Conservation (phyloP, 2,329 filamentous ascomycete genomes). For the Coniochaeta pulveracea region DNA sequence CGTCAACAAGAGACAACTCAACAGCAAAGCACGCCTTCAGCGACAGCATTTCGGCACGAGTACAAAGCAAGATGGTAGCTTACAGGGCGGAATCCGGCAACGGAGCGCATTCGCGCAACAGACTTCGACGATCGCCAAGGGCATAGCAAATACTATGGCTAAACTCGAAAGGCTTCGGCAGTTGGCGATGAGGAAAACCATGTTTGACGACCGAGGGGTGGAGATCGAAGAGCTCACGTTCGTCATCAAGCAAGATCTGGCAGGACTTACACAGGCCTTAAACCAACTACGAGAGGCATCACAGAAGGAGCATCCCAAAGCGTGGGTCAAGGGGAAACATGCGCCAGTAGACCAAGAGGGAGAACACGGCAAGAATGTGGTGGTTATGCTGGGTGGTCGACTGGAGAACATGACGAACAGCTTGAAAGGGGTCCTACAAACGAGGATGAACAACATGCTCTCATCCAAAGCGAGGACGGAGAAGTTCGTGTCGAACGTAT, state of each 20-base stretch:
- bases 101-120: conserved; percentile 80
- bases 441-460: conserved; percentile 95
- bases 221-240: conserved; percentile 97
- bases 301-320: conserved; percentile 53
- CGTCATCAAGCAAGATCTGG: conserved; percentile 95
- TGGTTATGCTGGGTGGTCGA: conserved; percentile 82
- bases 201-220: conserved; percentile 93
- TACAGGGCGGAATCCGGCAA: conserved; percentile 36
- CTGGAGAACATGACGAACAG: conserved; percentile 86
- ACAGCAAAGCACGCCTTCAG: conserved; percentile 67
- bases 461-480: conserved; percentile 85
- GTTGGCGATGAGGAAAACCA: conserved; percentile 87
- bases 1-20: conserved; percentile 68
- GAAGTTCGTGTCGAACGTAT: conserved; percentile 89
- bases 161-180: conserved; percentile 92
- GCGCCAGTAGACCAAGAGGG: conserved; percentile 57
- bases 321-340: conserved; percentile 3
- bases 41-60: conserved; percentile 69
- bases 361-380: conserved; percentile 96
- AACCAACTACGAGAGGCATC: conserved; percentile 78
- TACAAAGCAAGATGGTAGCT: conserved; percentile 54
- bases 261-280: conserved; percentile 27
- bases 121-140: conserved; percentile 83
- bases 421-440: conserved; percentile 95
- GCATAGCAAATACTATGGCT: conserved; percentile 77